Conservation (phyloP, 495 filamentous ascomycete species). For the Aspergillus steynii region DNA sequence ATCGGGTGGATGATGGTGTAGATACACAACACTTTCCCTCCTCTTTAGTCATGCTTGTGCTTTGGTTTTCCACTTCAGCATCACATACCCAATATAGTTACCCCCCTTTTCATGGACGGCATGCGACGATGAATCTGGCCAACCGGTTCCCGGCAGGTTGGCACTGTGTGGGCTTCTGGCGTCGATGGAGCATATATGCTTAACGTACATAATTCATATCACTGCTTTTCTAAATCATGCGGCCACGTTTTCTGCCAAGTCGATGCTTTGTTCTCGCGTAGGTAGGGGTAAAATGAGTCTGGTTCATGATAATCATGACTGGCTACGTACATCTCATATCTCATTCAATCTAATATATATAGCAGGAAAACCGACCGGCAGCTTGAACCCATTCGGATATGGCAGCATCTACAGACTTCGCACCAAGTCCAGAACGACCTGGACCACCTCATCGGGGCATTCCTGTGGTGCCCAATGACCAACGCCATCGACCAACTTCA, state of each 20-base stretch:
- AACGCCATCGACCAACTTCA: conserved; percentile 54
- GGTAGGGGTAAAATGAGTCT: neutral
- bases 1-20: conserved; percentile 30
- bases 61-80: conserved; percentile 15
- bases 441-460: conserved; percentile 53
- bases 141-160: neutral
- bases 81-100: conserved; percentile 10
- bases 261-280: too few relatives aligned
- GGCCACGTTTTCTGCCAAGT: too few relatives aligned
- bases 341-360: neutral
- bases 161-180: neutral
- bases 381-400: neutral
- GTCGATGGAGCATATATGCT: neutral
- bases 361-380: neutral
- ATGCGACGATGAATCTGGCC: neutral
- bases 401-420: conserved; percentile 11
- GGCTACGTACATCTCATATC: neutral
- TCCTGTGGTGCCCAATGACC: conserved; percentile 73
- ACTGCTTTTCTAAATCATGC: neutral
- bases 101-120: neutral
- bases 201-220: neutral
- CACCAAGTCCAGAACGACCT: conserved; percentile 49
- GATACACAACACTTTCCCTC: conserved; percentile 13
- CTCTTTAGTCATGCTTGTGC: conserved; percentile 10
- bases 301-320: neutral